These are phyloP conservation scores for Pseudonitzschia delicatissima DNA, from an alignment of 108 stramenopile genomes.

Conservation along the genomic window DNA sequence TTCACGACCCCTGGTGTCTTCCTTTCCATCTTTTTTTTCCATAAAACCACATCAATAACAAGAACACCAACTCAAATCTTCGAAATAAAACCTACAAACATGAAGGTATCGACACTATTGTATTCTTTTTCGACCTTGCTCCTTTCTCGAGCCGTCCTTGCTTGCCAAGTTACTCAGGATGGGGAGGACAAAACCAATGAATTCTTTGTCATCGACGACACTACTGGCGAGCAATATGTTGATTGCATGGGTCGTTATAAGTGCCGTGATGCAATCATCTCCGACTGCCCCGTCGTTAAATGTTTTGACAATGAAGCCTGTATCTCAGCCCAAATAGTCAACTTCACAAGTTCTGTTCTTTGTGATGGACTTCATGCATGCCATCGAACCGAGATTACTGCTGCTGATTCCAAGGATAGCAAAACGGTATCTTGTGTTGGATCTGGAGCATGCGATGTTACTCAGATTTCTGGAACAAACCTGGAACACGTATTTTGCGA, in stretches of 20 bases:
- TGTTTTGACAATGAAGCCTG: background rate
- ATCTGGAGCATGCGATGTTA: slow-evolving; percentile 1
- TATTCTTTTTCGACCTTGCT: background rate
- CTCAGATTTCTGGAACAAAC: background rate
- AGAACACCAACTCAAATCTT: too few species aligned
- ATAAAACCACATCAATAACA: too few species aligned
- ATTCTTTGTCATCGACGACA: background rate
- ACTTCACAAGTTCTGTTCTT: background rate
- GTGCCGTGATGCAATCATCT: background rate
- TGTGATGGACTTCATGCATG: slow-evolving; percentile 6
- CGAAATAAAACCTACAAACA: too few species aligned
- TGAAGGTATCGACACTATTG: too few species aligned
- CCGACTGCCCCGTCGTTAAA: background rate
- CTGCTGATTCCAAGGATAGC: background rate
- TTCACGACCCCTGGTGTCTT: too few species aligned
- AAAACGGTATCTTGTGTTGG: background rate
- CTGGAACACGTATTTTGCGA: background rate
- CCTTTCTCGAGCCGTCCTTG: background rate
- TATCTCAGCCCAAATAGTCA: background rate
- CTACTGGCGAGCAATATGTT: background rate
- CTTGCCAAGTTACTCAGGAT: background rate
- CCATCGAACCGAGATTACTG: background rate
- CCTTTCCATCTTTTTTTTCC: too few species aligned
- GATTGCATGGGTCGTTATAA: background rate
- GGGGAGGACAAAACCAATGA: background rate